A percentile compares a stretch with the other conserved stretches of the same genome.
These are phyloP conservation scores for Wolfiporia cocos DNA, from an alignment of 1,284 basidiomycete genomes.

Conservation along the genomic window DNA sequence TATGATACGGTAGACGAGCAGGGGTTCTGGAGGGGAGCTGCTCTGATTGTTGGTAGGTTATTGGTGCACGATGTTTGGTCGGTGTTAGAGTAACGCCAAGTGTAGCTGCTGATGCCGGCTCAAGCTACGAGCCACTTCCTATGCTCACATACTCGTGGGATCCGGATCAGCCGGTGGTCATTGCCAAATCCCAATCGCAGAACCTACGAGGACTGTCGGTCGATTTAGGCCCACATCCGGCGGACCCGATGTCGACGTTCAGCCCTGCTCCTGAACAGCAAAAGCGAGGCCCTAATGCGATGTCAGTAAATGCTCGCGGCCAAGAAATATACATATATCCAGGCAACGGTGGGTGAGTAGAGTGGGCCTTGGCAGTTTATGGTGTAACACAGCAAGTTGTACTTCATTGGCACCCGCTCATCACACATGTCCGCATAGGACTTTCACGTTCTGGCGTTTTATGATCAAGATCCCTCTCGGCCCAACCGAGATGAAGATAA, in stretches of 20 bases:
- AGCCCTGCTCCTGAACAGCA: conserved; percentile 19
- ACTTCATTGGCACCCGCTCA: neutral
- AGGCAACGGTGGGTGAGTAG: conserved; percentile 53
- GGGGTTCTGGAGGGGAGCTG: conserved; percentile 82
- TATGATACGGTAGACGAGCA: conserved; percentile 85
- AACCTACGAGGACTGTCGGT: conserved; percentile 32
- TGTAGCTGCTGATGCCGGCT: conserved; percentile 73
- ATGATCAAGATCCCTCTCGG: conserved; percentile 79
- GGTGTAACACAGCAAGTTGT: neutral
- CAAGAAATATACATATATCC: conserved; percentile 81
- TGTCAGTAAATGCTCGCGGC: conserved; percentile 45
- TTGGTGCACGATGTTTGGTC: neutral
- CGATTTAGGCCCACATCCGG: conserved; percentile 65
- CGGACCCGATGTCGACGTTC: conserved; percentile 43
- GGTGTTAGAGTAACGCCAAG: conserved; percentile 3
- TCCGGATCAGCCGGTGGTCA: conserved; percentile 26
- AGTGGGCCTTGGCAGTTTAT: neutral
- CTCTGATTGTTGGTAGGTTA: conserved; percentile 73
- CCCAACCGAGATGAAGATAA: conserved; percentile 69
- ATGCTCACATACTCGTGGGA: conserved; percentile 77
- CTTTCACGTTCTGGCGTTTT: conserved; percentile 94
- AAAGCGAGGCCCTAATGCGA: conserved; percentile 28
- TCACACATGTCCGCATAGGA: conserved; percentile 33
- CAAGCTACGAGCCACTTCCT: conserved; percentile 74
- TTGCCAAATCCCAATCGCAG: conserved; percentile 11